Evolutionary conservation across 2,329 filamentous ascomycete species (phyloP), one percentile per base, ranked within the genome.

Genomic region (Calonectria montana): DNA sequence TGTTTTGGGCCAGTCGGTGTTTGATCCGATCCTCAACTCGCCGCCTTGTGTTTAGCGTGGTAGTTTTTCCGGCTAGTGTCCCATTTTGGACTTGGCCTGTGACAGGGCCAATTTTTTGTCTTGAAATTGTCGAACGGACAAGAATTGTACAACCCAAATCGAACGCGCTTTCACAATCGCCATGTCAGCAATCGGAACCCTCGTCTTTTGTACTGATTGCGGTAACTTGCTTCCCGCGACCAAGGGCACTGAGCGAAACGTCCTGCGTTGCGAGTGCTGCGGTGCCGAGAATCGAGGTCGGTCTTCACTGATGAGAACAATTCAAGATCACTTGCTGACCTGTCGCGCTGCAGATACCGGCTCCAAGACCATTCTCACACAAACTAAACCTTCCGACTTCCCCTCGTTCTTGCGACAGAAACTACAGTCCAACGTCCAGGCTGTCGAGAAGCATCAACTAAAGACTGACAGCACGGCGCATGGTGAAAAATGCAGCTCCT

Each of bases 191-290:
- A 95, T 98, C 76, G 96, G 95, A 68, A 96, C 95, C 65, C 88
- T 98, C 47, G 92, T 98, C 41, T 98, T 98, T 84, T 98, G 96
- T 87, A 94, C 90, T 66, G 94, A 96, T 82, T 98, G 96, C 83
- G 96, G 96, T 73, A 97, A 97, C 82, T 88, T 98, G 4, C 87
- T 98, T 47, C 95, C 97, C 65, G 90, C 93, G 65, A 95, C 94
- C 57, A 93, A 93, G 74, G 94, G 94, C 72, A 92, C 92, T 71
- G 88, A 91, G 77, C 94, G 95, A 81, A 93, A 93, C 69, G 89
- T 94, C 69, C 86, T 98, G 70, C 88, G 89, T 75, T 99, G 96
- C 87, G 93, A 94, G 79, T 93, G 96, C 82, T 98, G 96, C 83
- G 94, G 94, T 73, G 91, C 94, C 47, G 90, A 94, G 80, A 97